Evolutionary conservation across 116 monocot species (phyloP).

Genomic region (Dioscorea cayenensis): DNA sequence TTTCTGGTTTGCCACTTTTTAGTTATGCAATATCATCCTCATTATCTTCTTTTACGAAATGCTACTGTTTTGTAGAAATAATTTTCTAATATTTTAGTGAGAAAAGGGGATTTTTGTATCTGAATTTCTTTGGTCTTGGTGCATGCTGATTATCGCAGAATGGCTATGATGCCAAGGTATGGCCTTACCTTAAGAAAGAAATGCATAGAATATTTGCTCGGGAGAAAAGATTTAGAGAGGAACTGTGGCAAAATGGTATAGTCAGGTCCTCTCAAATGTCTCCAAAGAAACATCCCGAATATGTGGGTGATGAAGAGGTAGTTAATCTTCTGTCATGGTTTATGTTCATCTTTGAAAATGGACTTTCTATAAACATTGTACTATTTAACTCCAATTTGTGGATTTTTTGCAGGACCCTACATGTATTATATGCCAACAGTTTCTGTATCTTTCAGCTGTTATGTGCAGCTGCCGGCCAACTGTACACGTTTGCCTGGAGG

Average conservation of each 20-base stretch:
- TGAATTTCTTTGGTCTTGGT: too few species aligned
- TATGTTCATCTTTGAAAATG: neutral
- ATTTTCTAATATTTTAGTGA: too few species aligned
- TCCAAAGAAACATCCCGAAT: slow-evolving; percentile 37
- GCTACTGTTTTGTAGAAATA: too few species aligned
- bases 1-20: neutral
- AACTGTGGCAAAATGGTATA: slow-evolving; percentile 55
- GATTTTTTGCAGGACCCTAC: slow-evolving; percentile 70
- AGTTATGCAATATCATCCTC: too few species aligned
- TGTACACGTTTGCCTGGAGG: slow-evolving; percentile 76
- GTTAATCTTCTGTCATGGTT: neutral
- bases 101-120: too few species aligned
- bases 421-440: slow-evolving; percentile 80
- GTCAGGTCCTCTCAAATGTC: slow-evolving; percentile 56
- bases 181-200: slow-evolving; percentile 59
- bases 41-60: too few species aligned
- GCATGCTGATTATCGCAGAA: slow-evolving; percentile 19
- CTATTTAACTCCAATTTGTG: neutral
- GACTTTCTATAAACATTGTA: neutral
- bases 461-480: slow-evolving; percentile 55
- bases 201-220: slow-evolving; percentile 40
- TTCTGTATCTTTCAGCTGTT: slow-evolving; percentile 78
- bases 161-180: slow-evolving; percentile 39
- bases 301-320: slow-evolving; percentile 78
- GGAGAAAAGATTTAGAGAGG: slow-evolving; percentile 54